Base-by-base conservation (phyloP, 2,329 filamentous ascomycete species). In the Aspergillus tamarii region DNA sequence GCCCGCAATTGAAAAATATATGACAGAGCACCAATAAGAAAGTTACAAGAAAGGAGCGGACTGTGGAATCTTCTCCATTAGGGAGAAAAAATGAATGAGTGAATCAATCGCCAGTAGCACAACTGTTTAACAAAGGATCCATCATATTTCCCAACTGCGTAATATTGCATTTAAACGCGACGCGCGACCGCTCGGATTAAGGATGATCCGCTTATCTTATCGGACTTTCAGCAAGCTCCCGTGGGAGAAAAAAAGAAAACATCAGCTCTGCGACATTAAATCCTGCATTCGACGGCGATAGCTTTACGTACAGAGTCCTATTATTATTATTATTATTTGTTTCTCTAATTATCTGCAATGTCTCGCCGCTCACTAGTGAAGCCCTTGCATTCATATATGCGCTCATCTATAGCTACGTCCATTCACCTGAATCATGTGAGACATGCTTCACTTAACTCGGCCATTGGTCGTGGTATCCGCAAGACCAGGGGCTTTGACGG, bases 391-490 rank as follows among this genome's bases (percentile, higher is more conserved):
- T 55, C 64, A 21, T 67, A 61, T 60, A 62, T 71, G 12, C 69
- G 66, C 12, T 59, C 59, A 39, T 64, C 69, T 23, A 54, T 57
- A 32, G 45, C 52, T 10, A 52, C 59, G 8, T 34, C 50, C 23
- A 50, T 52, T 64, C 64, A 61, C 61, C 60, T 72, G 65, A 64
- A 46, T 11, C 54, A 59, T 26, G 70, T 72, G 39, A 82, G 84
- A 64, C 72, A 80, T 72, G 84, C 85, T 26, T 89, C 88, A 48
- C 83, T 92, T 46, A 85, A 83, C 64, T 90, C 89, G 11, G 90
- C 89, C 50, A 93, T 93, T 71, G 86, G 88, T 67, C 83, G 85
- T 53, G 90, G 90, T 16, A 82, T 92, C 60, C 86, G 88, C 72
- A 80, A 75, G 76, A 86, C 68, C 14, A 69, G 50, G 14, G 60